Conservation (phyloP, 495 filamentous ascomycete species). For the Penicillium paxilli region DNA sequence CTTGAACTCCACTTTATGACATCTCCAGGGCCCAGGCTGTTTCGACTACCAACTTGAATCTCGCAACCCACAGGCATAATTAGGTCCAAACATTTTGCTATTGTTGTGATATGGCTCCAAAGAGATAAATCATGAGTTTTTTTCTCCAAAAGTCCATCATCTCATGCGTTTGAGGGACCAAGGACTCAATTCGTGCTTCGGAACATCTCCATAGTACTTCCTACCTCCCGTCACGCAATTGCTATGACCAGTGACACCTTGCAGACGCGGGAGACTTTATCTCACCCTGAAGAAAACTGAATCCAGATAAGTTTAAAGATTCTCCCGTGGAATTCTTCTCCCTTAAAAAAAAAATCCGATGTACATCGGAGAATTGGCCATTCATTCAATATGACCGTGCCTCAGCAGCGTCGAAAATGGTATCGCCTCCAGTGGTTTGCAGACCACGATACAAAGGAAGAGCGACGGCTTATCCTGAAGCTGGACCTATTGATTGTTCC, state of each 20-base stretch:
- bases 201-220: too few species aligned
- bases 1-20: slow-evolving; percentile 25
- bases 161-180: too few species aligned
- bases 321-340: background rate
- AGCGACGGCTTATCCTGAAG: slow-evolving; percentile 44
- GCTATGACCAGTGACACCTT: slow-evolving; percentile 17
- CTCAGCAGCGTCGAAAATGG: slow-evolving; percentile 35
- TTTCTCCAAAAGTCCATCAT: too few species aligned
- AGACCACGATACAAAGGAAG: slow-evolving; percentile 41
- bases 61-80: background rate
- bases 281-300: background rate
- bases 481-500: slow-evolving; percentile 43
- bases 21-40: too few species aligned
- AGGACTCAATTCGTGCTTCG: too few species aligned
- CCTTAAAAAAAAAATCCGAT: background rate
- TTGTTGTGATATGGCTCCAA: background rate
- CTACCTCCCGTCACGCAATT: slow-evolving; percentile 21
- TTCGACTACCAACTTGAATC: background rate
- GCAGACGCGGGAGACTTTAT: slow-evolving; percentile 1
- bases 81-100: background rate
- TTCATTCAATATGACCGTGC: slow-evolving; percentile 12
- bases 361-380: background rate
- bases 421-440: slow-evolving; percentile 41
- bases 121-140: too few species aligned
- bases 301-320: background rate